Conservation (phyloP, 306 rosid species). For the Sindora glabra region DNA sequence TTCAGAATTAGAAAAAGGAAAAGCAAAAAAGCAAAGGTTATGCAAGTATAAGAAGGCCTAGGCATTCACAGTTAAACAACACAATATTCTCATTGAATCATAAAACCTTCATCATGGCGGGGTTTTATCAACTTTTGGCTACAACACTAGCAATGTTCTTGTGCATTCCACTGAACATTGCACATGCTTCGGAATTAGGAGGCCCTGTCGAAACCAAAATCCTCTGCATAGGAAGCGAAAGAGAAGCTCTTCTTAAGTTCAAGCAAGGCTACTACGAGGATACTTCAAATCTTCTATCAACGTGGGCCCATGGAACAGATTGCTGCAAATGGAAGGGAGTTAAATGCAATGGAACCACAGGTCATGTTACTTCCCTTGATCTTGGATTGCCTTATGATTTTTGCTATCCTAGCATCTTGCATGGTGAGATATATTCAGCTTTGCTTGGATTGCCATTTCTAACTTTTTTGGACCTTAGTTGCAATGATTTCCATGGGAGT, state of each 20-base stretch:
- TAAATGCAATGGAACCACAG: constrained; percentile 17
- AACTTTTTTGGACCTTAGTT: constrained; percentile 12
- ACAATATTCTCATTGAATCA: too few species aligned
- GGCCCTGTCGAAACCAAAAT: neutral
- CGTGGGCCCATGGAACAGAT: constrained; percentile 1
- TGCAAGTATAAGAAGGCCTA: too few species aligned
- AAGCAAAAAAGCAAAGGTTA: too few species aligned
- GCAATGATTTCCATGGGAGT: constrained; percentile 1
- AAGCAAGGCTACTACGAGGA: neutral
- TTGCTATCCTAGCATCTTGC: neutral
- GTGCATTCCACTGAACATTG: neutral
- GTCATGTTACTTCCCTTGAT: constrained; percentile 25
- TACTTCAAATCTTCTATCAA: constrained; percentile 4
- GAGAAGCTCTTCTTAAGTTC: constrained; percentile 13
- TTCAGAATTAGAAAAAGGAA: too few species aligned
- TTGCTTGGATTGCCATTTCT: constrained; percentile 6
- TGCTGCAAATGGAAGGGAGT: constrained; percentile 25
- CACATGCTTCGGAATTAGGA: neutral
- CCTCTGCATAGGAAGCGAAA: neutral
- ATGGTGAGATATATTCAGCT: neutral
- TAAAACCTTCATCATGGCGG: neutral
- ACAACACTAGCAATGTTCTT: neutral
- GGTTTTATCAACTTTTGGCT: neutral
- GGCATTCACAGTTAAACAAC: too few species aligned
- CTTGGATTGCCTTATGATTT: too few species aligned